phyloP scores from a whole-genome alignment of 2,329 filamentous ascomycete species.

The Pezicula neosporulosa region DNA sequence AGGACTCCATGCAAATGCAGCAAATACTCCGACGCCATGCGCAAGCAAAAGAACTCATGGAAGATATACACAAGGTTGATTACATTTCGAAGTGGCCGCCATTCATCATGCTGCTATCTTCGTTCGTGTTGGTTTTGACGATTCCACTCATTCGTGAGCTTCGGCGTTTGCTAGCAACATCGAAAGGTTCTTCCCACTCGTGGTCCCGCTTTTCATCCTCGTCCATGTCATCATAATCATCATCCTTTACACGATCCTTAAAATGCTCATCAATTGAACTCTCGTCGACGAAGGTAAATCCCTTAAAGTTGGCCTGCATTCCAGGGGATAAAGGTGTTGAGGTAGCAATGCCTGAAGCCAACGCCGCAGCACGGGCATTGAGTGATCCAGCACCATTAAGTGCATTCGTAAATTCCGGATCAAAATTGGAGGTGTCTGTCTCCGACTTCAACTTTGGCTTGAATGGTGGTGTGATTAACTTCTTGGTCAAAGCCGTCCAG shows the following conservation, averaged over 20 bases:
- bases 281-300: slow-evolving; percentile 98
- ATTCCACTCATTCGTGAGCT: slow-evolving; percentile 62
- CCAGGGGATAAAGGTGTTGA: slow-evolving; percentile 92
- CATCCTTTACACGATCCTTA: slow-evolving; percentile 46
- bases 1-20: slow-evolving; percentile 23
- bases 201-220: slow-evolving; percentile 49
- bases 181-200: slow-evolving; percentile 33
- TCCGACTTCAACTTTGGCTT: slow-evolving; percentile 96
- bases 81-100: slow-evolving; percentile 62
- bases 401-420: slow-evolving; percentile 96
- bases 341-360: slow-evolving; percentile 81
- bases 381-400: slow-evolving; percentile 82
- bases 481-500: slow-evolving; percentile 84
- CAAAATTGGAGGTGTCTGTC: slow-evolving; percentile 96
- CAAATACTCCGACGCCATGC: slow-evolving; percentile 23
- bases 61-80: slow-evolving; percentile 16
- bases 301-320: slow-evolving; percentile 96
- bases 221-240: slow-evolving; percentile 59
- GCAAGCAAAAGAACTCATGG: slow-evolving; percentile 2
- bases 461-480: slow-evolving; percentile 92
- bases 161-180: slow-evolving; percentile 40
- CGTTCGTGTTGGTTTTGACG: slow-evolving; percentile 52
- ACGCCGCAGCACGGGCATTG: slow-evolving; percentile 83
- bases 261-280: slow-evolving; percentile 89
- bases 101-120: slow-evolving; percentile 58